A percentile compares a stretch with the other conserved stretches of the same genome.
These are phyloP conservation scores for Arxiozyma slooffiae DNA, from an alignment of 1,139 yeast species.

Conservation along the genomic window DNA sequence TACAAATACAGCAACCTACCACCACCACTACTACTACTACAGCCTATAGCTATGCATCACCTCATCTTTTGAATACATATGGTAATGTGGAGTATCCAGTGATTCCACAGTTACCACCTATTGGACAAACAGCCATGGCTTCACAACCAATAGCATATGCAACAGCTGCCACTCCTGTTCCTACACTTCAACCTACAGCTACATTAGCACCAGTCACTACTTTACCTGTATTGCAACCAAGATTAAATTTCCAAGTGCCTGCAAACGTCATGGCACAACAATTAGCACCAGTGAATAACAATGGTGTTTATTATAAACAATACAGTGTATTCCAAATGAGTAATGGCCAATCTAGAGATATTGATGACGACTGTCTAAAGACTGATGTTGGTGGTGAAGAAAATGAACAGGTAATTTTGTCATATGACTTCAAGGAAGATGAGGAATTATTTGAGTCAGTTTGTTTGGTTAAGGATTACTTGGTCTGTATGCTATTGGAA, in stretches of 20 bases:
- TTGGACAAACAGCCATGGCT: background rate
- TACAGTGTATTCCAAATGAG: conserved; percentile 23
- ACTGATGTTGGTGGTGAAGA: conserved; percentile 6
- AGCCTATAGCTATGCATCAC: background rate
- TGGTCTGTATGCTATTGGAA: conserved; percentile 23
- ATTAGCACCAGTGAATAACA: conserved; percentile 8
- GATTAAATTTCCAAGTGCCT: conserved; percentile 2
- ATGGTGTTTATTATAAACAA: background rate
- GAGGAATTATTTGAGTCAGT: conserved; percentile 12
- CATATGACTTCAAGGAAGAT: conserved; percentile 8
- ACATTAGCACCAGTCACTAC: conserved; percentile 6
- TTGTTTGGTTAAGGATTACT: conserved; percentile 23
- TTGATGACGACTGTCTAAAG: background rate
- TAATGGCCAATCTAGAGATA: conserved; percentile 9
- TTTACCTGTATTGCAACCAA: conserved; percentile 5
- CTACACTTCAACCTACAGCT: background rate
- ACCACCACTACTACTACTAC: background rate
- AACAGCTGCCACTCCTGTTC: background rate
- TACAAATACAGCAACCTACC: background rate
- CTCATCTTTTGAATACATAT: background rate
- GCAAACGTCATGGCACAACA: conserved; percentile 8
- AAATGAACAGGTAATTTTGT: background rate
- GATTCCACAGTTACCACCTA: conserved; percentile 9
- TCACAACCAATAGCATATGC: background rate
- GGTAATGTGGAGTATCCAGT: conserved; percentile 7